These are phyloP conservation scores for Besnoitia besnoiti DNA, from an alignment of 169 alveolate species.

Conservation along the genomic window DNA sequence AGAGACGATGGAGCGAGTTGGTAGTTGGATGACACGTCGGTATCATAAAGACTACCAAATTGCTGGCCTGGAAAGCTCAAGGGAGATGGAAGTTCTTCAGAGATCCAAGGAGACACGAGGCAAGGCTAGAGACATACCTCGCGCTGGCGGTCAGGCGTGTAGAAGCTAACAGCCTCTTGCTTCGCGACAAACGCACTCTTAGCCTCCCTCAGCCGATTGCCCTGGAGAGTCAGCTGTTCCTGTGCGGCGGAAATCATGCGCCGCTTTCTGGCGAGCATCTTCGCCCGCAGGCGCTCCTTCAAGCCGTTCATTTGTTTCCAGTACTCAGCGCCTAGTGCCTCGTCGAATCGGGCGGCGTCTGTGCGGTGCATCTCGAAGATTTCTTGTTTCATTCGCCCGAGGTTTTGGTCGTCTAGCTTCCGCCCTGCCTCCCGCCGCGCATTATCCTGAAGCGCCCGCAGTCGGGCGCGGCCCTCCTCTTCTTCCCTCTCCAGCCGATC, in stretches of 20 bases:
- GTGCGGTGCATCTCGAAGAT: not conserved
- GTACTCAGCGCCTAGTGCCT: slow-evolving; percentile 15
- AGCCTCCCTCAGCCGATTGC: not conserved
- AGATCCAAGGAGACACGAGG: not conserved
- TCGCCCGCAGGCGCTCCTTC: not conserved
- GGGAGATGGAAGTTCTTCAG: not conserved
- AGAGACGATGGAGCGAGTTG: too few relatives aligned
- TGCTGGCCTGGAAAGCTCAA: too few relatives aligned
- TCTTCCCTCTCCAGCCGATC: not conserved
- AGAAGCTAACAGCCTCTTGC: not conserved
- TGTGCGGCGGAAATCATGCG: not conserved
- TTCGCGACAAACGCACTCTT: not conserved
- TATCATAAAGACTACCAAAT: too few relatives aligned
- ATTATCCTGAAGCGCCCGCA: not conserved
- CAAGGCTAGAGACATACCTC: slow-evolving; percentile 23
- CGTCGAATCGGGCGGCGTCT: not conserved
- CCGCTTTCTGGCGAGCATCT: not conserved
- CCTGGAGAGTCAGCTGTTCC: not conserved
- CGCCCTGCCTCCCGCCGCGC: slow-evolving; percentile 28
- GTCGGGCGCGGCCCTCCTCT: slow-evolving; percentile 15
- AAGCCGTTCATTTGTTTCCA: not conserved
- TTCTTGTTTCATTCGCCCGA: not conserved
- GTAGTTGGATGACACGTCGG: too few relatives aligned
- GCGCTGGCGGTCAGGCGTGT: not conserved
- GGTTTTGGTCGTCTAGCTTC: not conserved